Conservation (phyloP, 352 stramenopile genomes). For the Elongisporangium undulatum region DNA sequence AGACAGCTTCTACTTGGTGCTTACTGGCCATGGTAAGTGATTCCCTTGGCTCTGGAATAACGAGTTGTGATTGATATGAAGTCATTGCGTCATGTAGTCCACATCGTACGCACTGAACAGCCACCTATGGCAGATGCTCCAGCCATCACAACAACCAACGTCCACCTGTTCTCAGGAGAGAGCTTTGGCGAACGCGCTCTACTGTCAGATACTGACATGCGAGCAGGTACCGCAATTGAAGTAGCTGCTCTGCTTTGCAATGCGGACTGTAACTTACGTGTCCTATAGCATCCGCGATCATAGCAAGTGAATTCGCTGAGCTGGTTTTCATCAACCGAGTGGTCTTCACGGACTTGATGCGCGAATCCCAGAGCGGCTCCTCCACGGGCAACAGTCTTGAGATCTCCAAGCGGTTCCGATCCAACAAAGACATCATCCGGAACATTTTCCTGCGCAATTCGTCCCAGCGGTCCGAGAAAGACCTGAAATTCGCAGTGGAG, state of each 20-base stretch:
- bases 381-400: constrained; percentile 41
- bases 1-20: constrained; percentile 79
- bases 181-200: constrained; percentile 77
- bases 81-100: background rate
- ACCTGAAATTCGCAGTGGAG: constrained; percentile 82
- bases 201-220: constrained; percentile 50
- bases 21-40: constrained; percentile 55
- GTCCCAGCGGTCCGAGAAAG: constrained; percentile 68
- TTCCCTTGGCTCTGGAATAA: background rate
- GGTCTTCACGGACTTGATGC: constrained; percentile 62
- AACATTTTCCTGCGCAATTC: constrained; percentile 79
- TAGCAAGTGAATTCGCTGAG: constrained; percentile 43
- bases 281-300: constrained; percentile 46
- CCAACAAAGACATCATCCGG: constrained; percentile 85
- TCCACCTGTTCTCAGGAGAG: constrained; percentile 20
- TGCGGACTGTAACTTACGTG: background rate
- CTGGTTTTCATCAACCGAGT: constrained; percentile 65
- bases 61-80: background rate
- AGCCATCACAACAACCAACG: constrained; percentile 3
- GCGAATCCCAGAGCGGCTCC: constrained; percentile 50
- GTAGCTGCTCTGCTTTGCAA: background rate
- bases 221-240: constrained; percentile 30
- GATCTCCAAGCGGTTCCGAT: constrained; percentile 71
- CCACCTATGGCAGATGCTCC: background rate
- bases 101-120: background rate